Conservation (phyloP, 192 early-diverging fungal genomes). For the Linnemannia elongata region DNA sequence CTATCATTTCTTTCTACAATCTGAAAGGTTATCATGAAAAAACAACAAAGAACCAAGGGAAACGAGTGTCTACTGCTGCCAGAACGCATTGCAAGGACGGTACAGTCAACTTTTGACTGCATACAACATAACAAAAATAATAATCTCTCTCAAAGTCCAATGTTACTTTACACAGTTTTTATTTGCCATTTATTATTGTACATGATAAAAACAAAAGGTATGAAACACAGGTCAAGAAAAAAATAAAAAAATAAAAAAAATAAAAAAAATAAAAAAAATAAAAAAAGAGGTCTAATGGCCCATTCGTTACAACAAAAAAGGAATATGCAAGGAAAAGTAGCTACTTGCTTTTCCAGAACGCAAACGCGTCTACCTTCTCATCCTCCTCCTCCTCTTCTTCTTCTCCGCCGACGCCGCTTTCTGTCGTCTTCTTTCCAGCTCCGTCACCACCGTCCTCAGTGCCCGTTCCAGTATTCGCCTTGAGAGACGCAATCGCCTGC, state of each 20-base stretch:
- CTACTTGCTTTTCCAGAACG: constrained; percentile 57
- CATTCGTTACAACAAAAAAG: neutral
- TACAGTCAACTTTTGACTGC: no score
- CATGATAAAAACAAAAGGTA: neutral
- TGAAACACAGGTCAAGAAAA: no score
- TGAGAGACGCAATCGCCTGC: constrained; percentile 23
- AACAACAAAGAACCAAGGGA: neutral
- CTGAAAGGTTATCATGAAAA: no score
- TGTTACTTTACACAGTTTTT: neutral
- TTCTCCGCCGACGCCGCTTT: neutral
- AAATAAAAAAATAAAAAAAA: no score
- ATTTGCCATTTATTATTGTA: neutral
- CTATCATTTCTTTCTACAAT: neutral
- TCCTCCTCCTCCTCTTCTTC: constrained; percentile 17
- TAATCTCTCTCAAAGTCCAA: neutral
- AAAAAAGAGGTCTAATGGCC: neutral
- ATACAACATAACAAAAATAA: neutral
- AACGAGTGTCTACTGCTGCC: no score
- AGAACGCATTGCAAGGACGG: no score
- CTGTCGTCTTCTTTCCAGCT: neutral
- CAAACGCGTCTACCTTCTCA: constrained; percentile 55
- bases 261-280: no score
- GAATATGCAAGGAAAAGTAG: no score
- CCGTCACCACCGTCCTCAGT: neutral
- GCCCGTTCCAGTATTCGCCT: neutral